phyloP scores from a whole-genome alignment of 257 asterid genomes.

The Avicennia marina region DNA sequence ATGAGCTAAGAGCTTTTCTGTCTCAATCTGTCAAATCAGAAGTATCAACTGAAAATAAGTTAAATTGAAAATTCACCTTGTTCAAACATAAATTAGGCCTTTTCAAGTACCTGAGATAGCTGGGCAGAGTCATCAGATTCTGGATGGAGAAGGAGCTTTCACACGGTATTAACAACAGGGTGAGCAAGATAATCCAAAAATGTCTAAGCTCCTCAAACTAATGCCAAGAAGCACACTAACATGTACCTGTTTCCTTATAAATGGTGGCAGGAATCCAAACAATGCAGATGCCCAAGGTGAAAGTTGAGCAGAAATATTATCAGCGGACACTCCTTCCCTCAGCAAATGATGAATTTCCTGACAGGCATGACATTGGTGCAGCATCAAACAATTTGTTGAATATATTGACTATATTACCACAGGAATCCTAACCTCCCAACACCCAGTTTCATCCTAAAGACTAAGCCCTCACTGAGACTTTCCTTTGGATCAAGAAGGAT shows the following conservation, averaged over 20 bases:
- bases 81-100: constrained; percentile 4
- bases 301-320: constrained; percentile 73
- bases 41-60: constrained; percentile 6
- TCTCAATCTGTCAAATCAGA: constrained; percentile 63
- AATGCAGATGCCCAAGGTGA: constrained; percentile 99
- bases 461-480: not conserved
- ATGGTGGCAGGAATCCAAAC: constrained; percentile 81
- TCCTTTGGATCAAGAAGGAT: no score
- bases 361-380: not conserved
- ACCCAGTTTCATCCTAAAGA: no score
- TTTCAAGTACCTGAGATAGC: constrained; percentile 74
- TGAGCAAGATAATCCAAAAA: constrained; percentile 15
- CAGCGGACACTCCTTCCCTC: constrained; percentile 78
- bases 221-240: not conserved
- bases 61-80: not conserved
- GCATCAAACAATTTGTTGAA: no score
- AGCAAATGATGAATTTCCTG: constrained; percentile 95
- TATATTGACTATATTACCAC: no score
- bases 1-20: constrained; percentile 94
- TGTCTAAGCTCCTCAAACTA: not conserved
- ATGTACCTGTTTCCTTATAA: constrained; percentile 75
- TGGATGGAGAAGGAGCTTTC: constrained; percentile 78
- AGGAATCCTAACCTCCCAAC: no score
- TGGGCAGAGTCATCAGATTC: constrained; percentile 99
- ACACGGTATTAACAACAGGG: constrained; percentile 23